Base-by-base conservation (phyloP, 805 yeast species). In the Crinitomyces ghanaensis region DNA sequence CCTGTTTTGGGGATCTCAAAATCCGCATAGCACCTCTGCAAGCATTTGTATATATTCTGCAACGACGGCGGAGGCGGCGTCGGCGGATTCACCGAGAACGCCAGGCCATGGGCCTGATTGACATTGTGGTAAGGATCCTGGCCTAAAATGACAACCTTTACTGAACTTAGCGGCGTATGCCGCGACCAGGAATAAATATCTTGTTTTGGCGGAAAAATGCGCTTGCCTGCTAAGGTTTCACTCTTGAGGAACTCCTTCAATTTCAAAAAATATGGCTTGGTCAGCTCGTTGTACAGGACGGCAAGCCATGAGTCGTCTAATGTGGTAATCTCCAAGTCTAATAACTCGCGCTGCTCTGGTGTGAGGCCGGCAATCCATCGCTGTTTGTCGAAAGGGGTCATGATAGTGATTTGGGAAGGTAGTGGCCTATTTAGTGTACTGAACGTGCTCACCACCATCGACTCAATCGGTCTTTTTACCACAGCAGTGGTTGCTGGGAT, bases 121-220 rank as follows among this genome's bases (percentile, higher is more conserved):
- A 57, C 57, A 53, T 85, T 84, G 56, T 91, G 98, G 53, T 91
- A 91, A 1, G 98, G 98, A 53, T 91, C 98, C 54, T 91, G 98
- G 1, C 98, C 98, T 28, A 91, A 61, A 8, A 91, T 69, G 1
- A 91, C 68, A 18, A 88, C 91, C 48, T 74, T 76, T 13, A 85
- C 80, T 3, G 68, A 54, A 3, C 72, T 61, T 14, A 88, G 60
- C 0, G 95, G 94, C 0, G 97, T 84, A 12, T 76, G 63, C 20
- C 84, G 69, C 2, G 93, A 76, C 96, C 97, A 91, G 0, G 96
- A 82, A 53, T 91, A 91, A 14, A 91, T 72, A 39, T 81, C 79
- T 9, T 68, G 49, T 12, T 61, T 53, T 0, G 88, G 86, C 2
- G 99, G 99, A 56, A 83, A 88, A 1, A 88, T 65, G 2, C 72